Evolutionary conservation across 805 yeast species (phyloP), one percentile per base, ranked within the genome.

Genomic region (Candida krabiensis): DNA sequence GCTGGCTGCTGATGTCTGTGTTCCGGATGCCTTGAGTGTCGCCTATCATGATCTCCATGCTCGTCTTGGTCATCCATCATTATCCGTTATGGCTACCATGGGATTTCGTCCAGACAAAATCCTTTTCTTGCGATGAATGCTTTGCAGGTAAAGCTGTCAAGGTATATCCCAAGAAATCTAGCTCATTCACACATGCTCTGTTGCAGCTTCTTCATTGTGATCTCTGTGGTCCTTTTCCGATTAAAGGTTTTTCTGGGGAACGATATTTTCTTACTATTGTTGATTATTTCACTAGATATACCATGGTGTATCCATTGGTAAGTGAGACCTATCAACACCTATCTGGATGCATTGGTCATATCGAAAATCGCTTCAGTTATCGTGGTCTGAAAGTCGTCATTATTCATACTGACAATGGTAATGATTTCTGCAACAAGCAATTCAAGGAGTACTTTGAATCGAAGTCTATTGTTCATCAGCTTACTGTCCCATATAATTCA

Each of bases 241-340:
- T 41, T 30, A 28, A 33, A 17, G 46, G 41, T 4, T 21, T 41
- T 12, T 19, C 12, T 7, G 30, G 18, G 3, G 38, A 35, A 30
- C 30, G 18, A 5, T 33, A 35, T n/a, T 43, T 43, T 22, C 15
- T 43, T 5, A 43, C 41, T 4, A 35, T 39, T 24, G 43, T 39
- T 19, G 43, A 42, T 30, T 40, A 38, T 22, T 38, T 14, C 15
- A 28, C 35, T 8, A 19, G 39, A 7, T 35, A 16, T 23, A 9
- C 34, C 19, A 21, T 14, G 12, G 34, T 19, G 16, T 13, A 21
- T 21, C 33, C 25, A n/a, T n/a, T n/a, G n/a, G n/a, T n/a, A n/a
- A n/a, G n/a, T n/a, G n/a, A n/a, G n/a, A n/a, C n/a, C n/a, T n/a
- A n/a, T n/a, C n/a, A n/a, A n/a, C n/a, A n/a, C n/a, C n/a, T n/a